Evolutionary conservation across 805 yeast species (phyloP).

Genomic region (Myxozyma geophila): DNA sequence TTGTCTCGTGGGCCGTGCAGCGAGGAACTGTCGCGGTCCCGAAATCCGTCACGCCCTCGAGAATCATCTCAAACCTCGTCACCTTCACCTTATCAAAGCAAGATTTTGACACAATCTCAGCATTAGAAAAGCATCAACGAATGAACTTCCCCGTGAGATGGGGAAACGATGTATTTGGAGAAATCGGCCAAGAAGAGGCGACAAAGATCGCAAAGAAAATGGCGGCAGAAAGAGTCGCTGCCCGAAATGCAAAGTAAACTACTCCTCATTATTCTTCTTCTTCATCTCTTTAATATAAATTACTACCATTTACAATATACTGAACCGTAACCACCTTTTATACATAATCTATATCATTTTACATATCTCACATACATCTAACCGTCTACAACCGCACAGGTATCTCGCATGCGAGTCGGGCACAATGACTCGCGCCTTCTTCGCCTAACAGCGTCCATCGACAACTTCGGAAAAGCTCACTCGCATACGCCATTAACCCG

Average conservation of each 20-base stretch:
- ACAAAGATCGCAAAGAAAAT: conserved; percentile 15
- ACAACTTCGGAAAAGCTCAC: conserved; percentile 22
- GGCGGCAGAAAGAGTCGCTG: conserved; percentile 13
- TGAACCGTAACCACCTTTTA: background rate
- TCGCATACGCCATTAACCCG: conserved; percentile 30
- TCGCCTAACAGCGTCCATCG: conserved; percentile 34
- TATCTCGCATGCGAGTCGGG: conserved; percentile 24
- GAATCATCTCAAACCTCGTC: conserved; percentile 55
- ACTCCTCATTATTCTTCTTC: background rate
- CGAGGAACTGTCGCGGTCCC: conserved; percentile 38
- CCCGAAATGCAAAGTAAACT: background rate
- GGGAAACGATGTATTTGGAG: conserved; percentile 43
- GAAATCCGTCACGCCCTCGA: conserved; percentile 61
- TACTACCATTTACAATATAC: background rate
- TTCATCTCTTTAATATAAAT: too few species aligned
- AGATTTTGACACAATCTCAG: conserved; percentile 52
- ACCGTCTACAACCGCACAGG: conserved; percentile 19
- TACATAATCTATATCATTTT: conserved; percentile 63
- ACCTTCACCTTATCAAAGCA: conserved; percentile 49
- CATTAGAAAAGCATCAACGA: conserved; percentile 69
- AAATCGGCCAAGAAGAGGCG: conserved; percentile 22
- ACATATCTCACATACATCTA: conserved; percentile 57
- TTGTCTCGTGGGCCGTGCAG: conserved; percentile 55
- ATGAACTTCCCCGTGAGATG: conserved; percentile 73
- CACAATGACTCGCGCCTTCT: conserved; percentile 32